These are phyloP conservation scores for Gonium pectorale DNA, from an alignment of 139 green algal species.

Conservation along the genomic window DNA sequence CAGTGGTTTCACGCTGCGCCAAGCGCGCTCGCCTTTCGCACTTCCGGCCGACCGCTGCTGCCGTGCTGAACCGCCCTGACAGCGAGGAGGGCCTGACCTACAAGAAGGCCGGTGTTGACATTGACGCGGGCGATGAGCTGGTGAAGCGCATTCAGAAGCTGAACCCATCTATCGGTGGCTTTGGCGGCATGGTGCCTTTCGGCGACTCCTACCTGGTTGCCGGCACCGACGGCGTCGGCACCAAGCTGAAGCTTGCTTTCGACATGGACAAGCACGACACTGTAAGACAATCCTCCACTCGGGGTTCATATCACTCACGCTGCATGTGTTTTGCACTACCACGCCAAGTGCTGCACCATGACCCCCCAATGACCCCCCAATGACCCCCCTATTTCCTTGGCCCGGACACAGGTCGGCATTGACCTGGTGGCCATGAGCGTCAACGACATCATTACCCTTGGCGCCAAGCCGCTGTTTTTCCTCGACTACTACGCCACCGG, in stretches of 20 bases:
- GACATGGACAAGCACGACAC: conserved; percentile 97
- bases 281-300: too few species aligned
- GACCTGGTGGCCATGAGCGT: conserved; percentile 98
- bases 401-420: conserved; percentile 88
- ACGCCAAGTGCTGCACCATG: too few species aligned
- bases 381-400: too few species aligned
- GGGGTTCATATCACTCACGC: too few species aligned
- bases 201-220: conserved; percentile 96
- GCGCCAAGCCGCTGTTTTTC: conserved; percentile 98
- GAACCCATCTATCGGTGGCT: conserved; percentile 94
- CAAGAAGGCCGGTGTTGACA: conserved; percentile 96
- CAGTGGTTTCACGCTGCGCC: background rate
- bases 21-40: conserved; percentile 8
- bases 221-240: conserved; percentile 97
- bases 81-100: conserved; percentile 76
- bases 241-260: conserved; percentile 98
- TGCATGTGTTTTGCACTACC: too few species aligned
- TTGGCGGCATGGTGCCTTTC: conserved; percentile 96
- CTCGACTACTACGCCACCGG: conserved; percentile 98
- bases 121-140: conserved; percentile 97
- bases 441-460: conserved; percentile 96
- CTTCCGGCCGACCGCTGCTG: conserved; percentile 1
- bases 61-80: conserved; percentile 28
- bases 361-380: too few species aligned
- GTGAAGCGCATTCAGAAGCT: conserved; percentile 94